Percentiles rank a stretch among this genome's conserved stretches.
Evolutionary conservation across 345 rosid genomes (phyloP).

Genomic region (Psidium guajava): DNA sequence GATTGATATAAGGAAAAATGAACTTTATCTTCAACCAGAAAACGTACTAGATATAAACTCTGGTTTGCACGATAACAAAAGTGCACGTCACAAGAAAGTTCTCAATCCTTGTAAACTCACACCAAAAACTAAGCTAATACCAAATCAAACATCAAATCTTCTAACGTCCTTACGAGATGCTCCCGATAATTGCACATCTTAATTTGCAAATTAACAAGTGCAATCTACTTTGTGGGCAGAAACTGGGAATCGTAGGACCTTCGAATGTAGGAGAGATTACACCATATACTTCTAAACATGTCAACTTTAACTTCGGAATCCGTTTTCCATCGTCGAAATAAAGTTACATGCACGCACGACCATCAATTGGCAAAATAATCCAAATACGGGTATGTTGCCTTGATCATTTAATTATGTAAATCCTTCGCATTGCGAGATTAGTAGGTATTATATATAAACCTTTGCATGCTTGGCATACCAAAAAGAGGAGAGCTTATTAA

Average conservation of each 20-base stretch:
- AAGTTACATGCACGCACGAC: background rate
- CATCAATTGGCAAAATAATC: background rate
- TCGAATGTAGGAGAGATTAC: background rate
- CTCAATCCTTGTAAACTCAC: background rate
- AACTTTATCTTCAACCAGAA: background rate
- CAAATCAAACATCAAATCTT: background rate
- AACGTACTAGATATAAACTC: background rate
- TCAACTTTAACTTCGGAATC: background rate
- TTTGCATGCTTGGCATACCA: background rate
- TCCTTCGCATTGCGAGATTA: background rate
- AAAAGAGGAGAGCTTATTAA: background rate
- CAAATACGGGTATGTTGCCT: background rate
- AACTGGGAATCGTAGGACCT: background rate
- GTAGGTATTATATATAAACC: background rate
- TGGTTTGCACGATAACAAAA: background rate
- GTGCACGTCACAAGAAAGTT: background rate
- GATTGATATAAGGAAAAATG: background rate
- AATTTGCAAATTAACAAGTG: background rate
- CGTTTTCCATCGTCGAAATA: background rate
- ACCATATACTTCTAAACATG: background rate
- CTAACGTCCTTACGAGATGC: background rate
- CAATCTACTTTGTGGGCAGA: background rate
- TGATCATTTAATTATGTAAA: background rate
- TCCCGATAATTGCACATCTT: background rate
- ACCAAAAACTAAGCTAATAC: background rate